Percentiles rank a stretch among this genome's conserved stretches.
phyloP scores from a whole-genome alignment of 2,329 filamentous ascomycete species.

The Aspergillus nomiae region DNA sequence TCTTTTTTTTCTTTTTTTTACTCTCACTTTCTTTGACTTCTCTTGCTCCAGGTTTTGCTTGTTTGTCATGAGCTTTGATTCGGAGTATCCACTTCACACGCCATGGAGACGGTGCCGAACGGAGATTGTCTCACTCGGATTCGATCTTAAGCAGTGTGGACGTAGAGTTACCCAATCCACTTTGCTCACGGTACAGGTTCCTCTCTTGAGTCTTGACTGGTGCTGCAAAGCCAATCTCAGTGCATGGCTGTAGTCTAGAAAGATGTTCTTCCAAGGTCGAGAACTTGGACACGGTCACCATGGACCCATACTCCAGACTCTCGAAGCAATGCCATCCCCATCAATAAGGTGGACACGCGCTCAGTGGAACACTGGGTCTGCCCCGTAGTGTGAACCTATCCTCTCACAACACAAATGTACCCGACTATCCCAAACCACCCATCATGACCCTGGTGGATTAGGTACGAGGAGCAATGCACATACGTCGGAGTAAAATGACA shows the following conservation, averaged over 20 bases:
- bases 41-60: background rate
- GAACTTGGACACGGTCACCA: background rate
- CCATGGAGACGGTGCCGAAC: background rate
- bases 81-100: background rate
- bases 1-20: background rate
- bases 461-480: background rate
- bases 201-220: background rate
- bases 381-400: background rate
- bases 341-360: background rate
- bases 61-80: background rate
- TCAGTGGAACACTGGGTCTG: background rate
- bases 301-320: slow-evolving; percentile 1
- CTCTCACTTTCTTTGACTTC: background rate
- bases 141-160: background rate
- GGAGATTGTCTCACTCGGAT: background rate
- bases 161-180: background rate
- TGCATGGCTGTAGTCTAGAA: background rate
- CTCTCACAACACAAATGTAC: background rate
- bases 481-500: background rate
- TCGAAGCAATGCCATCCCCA: background rate
- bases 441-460: background rate
- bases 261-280: background rate
- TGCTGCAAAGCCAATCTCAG: background rate
- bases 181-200: background rate
- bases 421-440: background rate